These are phyloP conservation scores for Atkinsonella texensis DNA, from an alignment of 2,329 filamentous ascomycete genomes.

Conservation along the genomic window DNA sequence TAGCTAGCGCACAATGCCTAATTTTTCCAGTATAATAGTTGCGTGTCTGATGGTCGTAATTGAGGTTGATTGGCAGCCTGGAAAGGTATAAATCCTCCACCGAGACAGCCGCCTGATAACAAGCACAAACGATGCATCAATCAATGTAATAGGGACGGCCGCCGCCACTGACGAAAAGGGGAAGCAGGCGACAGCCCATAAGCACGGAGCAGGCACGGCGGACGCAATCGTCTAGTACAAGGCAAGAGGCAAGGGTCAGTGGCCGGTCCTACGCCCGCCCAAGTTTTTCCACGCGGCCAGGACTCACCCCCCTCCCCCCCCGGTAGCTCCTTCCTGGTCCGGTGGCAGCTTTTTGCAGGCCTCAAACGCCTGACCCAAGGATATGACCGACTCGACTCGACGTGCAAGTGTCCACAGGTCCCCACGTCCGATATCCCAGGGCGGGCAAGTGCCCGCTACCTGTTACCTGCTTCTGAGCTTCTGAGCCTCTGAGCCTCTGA, in stretches of 20 bases:
- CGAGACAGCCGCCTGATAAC: too few species aligned
- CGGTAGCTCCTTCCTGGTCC: neutral
- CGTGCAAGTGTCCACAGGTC: neutral
- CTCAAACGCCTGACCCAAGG: neutral
- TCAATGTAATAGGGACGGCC: too few species aligned
- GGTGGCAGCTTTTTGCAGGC: neutral
- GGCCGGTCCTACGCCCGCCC: neutral
- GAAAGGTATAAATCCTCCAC: too few species aligned
- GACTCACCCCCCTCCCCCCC: neutral
- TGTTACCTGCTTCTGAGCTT: neutral
- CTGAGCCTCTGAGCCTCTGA: neutral
- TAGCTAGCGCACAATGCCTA: too few species aligned
- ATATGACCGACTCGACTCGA: neutral
- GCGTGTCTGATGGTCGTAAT: too few species aligned
- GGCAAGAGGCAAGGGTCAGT: neutral
- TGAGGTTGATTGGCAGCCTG: too few species aligned
- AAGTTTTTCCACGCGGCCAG: neutral
- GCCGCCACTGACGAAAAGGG: too few species aligned
- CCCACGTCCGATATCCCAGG: neutral
- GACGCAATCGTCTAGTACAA: neutral
- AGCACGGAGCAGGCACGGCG: neutral
- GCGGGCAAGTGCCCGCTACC: neutral
- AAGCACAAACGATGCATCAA: too few species aligned
- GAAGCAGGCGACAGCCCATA: too few species aligned
- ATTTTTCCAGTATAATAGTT: too few species aligned